Evolutionary conservation across 2,329 filamentous ascomycete species (phyloP).

Genomic region (Nothophaeocryptopus gaeumannii): DNA sequence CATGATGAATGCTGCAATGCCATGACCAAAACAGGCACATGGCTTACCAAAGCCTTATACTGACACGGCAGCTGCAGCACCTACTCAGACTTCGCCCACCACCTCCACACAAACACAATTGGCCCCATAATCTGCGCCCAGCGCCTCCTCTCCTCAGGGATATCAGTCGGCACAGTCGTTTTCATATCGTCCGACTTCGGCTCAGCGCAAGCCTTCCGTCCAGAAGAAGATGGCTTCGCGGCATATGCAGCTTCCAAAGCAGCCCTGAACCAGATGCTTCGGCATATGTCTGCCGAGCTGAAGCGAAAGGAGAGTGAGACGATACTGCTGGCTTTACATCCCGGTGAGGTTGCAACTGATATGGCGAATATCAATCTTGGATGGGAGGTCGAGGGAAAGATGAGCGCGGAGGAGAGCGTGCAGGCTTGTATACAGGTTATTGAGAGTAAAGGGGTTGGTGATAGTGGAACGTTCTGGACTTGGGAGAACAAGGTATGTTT

Average conservation of each 20-base stretch:
- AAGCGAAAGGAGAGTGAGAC: slow-evolving; percentile 50
- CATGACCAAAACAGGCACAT: neutral
- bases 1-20: no score
- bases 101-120: slow-evolving; percentile 58
- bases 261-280: slow-evolving; percentile 55
- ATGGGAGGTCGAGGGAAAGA: slow-evolving; percentile 54
- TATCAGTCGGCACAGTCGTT: slow-evolving; percentile 50
- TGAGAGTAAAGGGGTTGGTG: slow-evolving; percentile 46
- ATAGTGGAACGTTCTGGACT: slow-evolving; percentile 57
- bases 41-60: neutral
- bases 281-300: slow-evolving; percentile 56
- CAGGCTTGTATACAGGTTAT: slow-evolving; percentile 52
- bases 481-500: slow-evolving; percentile 51
- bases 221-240: slow-evolving; percentile 58
- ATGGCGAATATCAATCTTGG: slow-evolving; percentile 53
- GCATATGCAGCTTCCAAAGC: slow-evolving; percentile 58
- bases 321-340: slow-evolving; percentile 55
- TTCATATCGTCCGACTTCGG: slow-evolving; percentile 60
- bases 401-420: slow-evolving; percentile 51
- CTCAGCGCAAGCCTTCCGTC: slow-evolving; percentile 50
- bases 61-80: no score
- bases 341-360: slow-evolving; percentile 56
- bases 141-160: slow-evolving; percentile 48
- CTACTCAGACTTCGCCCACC: slow-evolving; percentile 53
- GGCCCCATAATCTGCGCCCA: slow-evolving; percentile 58